Conservation (phyloP, 345 rosid genomes). For the Lepidium aucheri region DNA sequence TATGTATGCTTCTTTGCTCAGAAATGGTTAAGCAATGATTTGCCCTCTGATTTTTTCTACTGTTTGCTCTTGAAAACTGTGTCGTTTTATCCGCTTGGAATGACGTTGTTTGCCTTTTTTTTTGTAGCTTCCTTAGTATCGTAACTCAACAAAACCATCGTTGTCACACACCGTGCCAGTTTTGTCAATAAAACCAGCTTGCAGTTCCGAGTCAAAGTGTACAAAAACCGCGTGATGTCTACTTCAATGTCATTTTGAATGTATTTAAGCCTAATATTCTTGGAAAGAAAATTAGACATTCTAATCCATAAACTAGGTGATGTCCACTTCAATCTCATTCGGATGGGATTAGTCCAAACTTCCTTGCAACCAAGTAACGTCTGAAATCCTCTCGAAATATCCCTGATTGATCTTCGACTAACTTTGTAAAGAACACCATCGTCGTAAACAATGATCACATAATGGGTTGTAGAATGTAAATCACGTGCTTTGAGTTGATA, state of each 20-base stretch:
- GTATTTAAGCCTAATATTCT: not conserved
- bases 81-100: not conserved
- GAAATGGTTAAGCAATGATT: not conserved
- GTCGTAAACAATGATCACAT: no score
- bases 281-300: not conserved
- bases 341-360: no score
- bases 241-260: not conserved
- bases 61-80: not conserved
- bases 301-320: not conserved
- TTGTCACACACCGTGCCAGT: not conserved
- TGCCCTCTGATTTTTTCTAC: not conserved
- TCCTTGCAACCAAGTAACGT: no score
- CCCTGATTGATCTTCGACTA: no score
- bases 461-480: no score
- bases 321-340: not conserved
- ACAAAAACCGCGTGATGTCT: not conserved
- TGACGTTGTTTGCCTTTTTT: not conserved
- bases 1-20: slow-evolving; percentile 1
- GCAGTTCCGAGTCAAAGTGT: not conserved
- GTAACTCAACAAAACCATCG: no score
- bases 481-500: no score
- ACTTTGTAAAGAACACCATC: no score
- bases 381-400: no score
- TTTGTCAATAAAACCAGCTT: not conserved
- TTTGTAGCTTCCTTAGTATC: not conserved